Conservation (phyloP, 2,329 filamentous ascomycete genomes). For the Metarhizium guizhouense region DNA sequence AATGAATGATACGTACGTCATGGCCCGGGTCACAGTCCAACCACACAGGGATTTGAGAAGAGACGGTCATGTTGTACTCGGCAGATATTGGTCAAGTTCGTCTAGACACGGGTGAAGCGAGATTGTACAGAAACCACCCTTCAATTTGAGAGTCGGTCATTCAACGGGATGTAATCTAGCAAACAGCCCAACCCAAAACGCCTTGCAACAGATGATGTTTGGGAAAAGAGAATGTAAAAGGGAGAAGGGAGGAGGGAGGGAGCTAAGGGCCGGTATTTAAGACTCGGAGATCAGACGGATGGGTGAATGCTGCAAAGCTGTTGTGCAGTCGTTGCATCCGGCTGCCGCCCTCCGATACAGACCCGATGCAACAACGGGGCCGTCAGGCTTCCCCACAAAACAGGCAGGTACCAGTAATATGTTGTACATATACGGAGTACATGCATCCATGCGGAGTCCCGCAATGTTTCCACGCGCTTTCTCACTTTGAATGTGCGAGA, state of each 20-base stretch:
- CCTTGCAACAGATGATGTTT: too few relatives aligned
- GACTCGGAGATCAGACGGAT: background rate
- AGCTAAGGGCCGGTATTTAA: too few relatives aligned
- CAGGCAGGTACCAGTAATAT: background rate
- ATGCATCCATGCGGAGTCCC: too few relatives aligned
- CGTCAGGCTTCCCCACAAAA: background rate
- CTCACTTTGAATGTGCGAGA: too few relatives aligned
- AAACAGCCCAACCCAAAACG: background rate
- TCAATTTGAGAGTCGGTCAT: background rate
- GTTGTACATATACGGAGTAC: too few relatives aligned
- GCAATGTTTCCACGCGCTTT: too few relatives aligned
- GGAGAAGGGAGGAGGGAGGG: too few relatives aligned
- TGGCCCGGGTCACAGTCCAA: slow-evolving; percentile 55
- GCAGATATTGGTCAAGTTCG: background rate
- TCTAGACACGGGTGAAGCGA: background rate
- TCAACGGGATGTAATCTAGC: background rate
- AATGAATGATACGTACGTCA: slow-evolving; percentile 45
- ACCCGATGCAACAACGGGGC: background rate
- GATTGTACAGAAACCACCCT: background rate
- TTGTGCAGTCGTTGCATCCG: background rate
- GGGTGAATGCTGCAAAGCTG: background rate
- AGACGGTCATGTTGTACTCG: background rate
- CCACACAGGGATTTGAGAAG: slow-evolving; percentile 41
- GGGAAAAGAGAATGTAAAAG: too few relatives aligned
- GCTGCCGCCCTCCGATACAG: too few relatives aligned